phyloP scores from a whole-genome alignment of 2,329 filamentous ascomycete species.

The Sordariomycetes sp. region DNA sequence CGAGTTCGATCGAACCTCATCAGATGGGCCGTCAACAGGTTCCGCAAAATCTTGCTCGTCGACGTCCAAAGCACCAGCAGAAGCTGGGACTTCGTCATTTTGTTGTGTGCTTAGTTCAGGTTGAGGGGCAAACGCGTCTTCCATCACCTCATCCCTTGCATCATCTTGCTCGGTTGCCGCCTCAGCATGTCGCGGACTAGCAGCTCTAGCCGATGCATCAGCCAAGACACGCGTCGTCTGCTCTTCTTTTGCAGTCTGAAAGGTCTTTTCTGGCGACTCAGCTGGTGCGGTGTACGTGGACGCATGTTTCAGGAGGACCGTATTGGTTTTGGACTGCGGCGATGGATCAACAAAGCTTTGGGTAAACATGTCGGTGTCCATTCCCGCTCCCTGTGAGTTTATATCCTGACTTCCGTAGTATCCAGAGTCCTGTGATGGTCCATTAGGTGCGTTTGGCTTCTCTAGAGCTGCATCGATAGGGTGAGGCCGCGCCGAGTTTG shows the following conservation, averaged over 20 bases:
- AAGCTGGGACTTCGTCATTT: too few relatives aligned
- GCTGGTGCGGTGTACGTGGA: constrained; percentile 5
- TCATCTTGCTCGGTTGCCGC: constrained; percentile 11
- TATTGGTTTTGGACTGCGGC: neutral
- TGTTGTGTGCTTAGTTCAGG: neutral
- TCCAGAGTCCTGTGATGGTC: constrained; percentile 48
- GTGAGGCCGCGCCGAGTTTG: constrained; percentile 25
- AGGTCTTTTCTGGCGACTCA: constrained; percentile 25
- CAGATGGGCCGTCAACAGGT: too few relatives aligned
- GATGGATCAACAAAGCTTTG: neutral
- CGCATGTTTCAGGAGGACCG: neutral
- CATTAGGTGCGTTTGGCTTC: constrained; percentile 32
- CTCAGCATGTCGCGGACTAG: constrained; percentile 1
- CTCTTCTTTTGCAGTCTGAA: constrained; percentile 35
- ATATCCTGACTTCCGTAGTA: constrained; percentile 59
- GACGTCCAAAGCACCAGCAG: too few relatives aligned
- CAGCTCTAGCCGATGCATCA: neutral
- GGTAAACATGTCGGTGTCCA: constrained; percentile 9
- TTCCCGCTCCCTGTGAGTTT: constrained; percentile 6
- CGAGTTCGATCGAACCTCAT: constrained; percentile 51
- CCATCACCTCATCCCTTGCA: constrained; percentile 1
- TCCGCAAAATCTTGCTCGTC: too few relatives aligned
- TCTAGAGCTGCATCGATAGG: constrained; percentile 14
- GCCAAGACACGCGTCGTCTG: constrained; percentile 19
- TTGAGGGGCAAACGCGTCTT: neutral